Percentiles rank a stretch among this genome's conserved stretches.
Conservation (phyloP, 768 basidiomycete species). For the Crucibulum laeve region DNA sequence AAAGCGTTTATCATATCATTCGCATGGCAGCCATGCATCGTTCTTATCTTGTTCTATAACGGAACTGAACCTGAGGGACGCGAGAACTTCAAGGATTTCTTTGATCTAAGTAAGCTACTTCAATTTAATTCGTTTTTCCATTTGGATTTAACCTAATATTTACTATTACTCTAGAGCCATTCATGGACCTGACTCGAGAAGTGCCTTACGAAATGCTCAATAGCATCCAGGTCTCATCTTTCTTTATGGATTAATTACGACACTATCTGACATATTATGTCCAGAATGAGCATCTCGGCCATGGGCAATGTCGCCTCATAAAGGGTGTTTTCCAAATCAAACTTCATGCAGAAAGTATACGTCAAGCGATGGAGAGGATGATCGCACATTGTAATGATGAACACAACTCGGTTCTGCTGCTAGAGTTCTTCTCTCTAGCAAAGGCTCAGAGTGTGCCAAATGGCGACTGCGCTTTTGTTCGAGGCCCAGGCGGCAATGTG, state of each 20-base stretch:
- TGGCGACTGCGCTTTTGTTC: conserved; percentile 33
- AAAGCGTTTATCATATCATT: neutral
- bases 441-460: conserved; percentile 32
- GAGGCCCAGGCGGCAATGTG: conserved; percentile 28
- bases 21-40: conserved; percentile 29
- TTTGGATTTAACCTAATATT: no score
- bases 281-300: conserved; percentile 25
- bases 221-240: conserved; percentile 23
- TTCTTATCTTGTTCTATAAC: conserved; percentile 40
- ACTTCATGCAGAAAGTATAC: no score
- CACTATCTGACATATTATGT: conserved; percentile 24
- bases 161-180: conserved; percentile 26
- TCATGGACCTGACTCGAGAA: conserved; percentile 35
- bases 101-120: conserved; percentile 35
- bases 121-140: neutral
- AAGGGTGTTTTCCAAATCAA: no score
- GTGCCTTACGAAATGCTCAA: conserved; percentile 47
- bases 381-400: no score
- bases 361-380: no score
- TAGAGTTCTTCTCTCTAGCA: conserved; percentile 38
- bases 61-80: conserved; percentile 46
- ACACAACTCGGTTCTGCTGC: no score
- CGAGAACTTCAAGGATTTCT: conserved; percentile 37
- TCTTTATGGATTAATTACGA: neutral
- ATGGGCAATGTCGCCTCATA: no score